phyloP scores from a whole-genome alignment of 2,329 filamentous ascomycete species.

The Penicillium capsulatum region DNA sequence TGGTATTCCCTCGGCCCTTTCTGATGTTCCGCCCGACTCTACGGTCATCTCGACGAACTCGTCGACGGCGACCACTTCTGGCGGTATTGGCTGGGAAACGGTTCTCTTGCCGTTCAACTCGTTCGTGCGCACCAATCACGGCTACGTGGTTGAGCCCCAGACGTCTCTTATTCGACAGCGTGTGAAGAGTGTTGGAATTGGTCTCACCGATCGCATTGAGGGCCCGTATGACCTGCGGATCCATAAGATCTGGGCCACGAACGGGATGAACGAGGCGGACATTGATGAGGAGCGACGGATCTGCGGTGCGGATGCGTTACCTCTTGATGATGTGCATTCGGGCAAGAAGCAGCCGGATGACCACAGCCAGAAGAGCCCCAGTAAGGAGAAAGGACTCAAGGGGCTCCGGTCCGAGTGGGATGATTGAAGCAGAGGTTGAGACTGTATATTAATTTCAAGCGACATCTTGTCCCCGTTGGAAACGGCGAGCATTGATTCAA shows the following conservation, averaged over 20 bases:
- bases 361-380: conserved; percentile 11
- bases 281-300: conserved; percentile 40
- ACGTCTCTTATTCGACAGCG: conserved; percentile 82
- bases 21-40: conserved; percentile 36
- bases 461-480: neutral
- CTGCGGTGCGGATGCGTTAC: conserved; percentile 38
- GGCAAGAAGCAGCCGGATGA: conserved; percentile 22
- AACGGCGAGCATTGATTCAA: conserved; percentile 1
- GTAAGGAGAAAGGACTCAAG: conserved; percentile 32
- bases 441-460: neutral
- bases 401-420: conserved; percentile 37
- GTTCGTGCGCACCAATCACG: conserved; percentile 92
- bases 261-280: conserved; percentile 50
- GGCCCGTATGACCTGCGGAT: conserved; percentile 86
- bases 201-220: conserved; percentile 80
- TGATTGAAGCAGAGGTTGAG: conserved; percentile 8
- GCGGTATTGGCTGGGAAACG: conserved; percentile 88
- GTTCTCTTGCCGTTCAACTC: conserved; percentile 86
- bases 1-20: conserved; percentile 35
- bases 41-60: conserved; percentile 32
- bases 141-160: conserved; percentile 88
- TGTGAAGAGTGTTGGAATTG: conserved; percentile 79
- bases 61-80: conserved; percentile 49
- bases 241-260: conserved; percentile 86
- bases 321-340: conserved; percentile 33